Evolutionary conservation across 1,139 yeast genomes (phyloP), one percentile per base, ranked within the genome.

Genomic region (Yamadazyma sp.): DNA sequence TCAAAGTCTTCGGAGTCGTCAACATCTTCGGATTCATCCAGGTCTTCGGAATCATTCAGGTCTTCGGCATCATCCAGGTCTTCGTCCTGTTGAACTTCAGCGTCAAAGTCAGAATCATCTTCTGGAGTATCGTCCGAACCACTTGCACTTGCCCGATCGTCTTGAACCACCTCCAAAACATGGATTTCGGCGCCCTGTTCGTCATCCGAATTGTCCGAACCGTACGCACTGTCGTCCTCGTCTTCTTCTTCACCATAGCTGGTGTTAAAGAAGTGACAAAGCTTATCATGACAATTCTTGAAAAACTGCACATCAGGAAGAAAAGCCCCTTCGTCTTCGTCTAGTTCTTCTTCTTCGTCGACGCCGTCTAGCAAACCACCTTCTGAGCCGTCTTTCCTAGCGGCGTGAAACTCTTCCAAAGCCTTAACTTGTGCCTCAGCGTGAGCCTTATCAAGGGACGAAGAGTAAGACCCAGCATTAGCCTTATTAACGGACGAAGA

Each of bases 331-430:
- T 12, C 16, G 22, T 17, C 31, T 5, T 12, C 18, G 24, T 22
- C 30, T 8, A 18, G 23, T 9, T 22, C 30, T 11, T 28, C 34
- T 12, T 28, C 40, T 11, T 33, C 37, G 10, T 26, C 34, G 7
- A 26, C 33, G 15, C 16, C 3, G 14, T 15, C 29, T 17, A 27
- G 8, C 22, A 20, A 6, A 6, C 8, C 40, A 10, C 32, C 40
- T 11, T 27, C 35, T n/a, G 10, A 16, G 11, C 23, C 28, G 4
- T 20, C 22, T 6, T 20, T 8, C 8, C 8, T 20, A 20, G 8
- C 22, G 8, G 8, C 8, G 8, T 20, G 22, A 8, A 20, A 20
- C 8, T 20, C 22, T 6, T 5, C 25, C 27, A 23, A 17, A 17
- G 17, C 11, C 11, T 24, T 11, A 9, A n/a, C 22, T 28, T 27